Conservation (phyloP, 1,284 basidiomycete species). For the Pseudozyma hubeiensis region DNA sequence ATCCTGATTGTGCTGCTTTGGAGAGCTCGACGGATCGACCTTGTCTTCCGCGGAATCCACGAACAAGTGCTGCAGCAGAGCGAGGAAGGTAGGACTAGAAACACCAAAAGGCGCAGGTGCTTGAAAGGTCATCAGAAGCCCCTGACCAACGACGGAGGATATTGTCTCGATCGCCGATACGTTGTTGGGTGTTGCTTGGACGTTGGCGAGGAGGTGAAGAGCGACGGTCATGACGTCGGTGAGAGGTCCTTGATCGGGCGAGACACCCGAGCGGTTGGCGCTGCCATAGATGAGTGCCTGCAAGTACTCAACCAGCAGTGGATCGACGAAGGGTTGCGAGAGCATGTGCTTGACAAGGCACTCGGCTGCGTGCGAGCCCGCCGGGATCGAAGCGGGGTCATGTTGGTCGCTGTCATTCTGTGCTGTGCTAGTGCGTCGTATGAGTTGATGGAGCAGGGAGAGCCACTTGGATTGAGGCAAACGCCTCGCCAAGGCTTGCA, state of each 20-base stretch:
- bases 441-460: constrained; percentile 34
- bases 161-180: constrained; percentile 39
- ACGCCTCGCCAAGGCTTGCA: constrained; percentile 30
- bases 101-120: constrained; percentile 22
- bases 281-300: constrained; percentile 42
- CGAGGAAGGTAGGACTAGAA: constrained; percentile 22
- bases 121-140: constrained; percentile 38
- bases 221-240: constrained; percentile 47
- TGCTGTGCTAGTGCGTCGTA: constrained; percentile 20
- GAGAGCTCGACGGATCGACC: too few relatives aligned
- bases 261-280: constrained; percentile 30
- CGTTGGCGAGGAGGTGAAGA: constrained; percentile 30
- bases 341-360: constrained; percentile 29
- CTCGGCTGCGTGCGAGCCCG: constrained; percentile 20
- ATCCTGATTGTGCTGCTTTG: background rate
- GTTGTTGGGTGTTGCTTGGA: constrained; percentile 12
- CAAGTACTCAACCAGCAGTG: constrained; percentile 42
- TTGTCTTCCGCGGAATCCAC: background rate
- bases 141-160: constrained; percentile 47
- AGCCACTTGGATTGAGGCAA: constrained; percentile 43
- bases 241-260: constrained; percentile 37
- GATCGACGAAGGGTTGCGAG: constrained; percentile 37
- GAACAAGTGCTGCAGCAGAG: constrained; percentile 17
- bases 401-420: background rate
- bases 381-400: constrained; percentile 1